Percentiles rank a stretch among this genome's conserved stretches.
These are phyloP conservation scores for Linanthus parryae DNA, from an alignment of 148 eudicot species.

Conservation along the genomic window DNA sequence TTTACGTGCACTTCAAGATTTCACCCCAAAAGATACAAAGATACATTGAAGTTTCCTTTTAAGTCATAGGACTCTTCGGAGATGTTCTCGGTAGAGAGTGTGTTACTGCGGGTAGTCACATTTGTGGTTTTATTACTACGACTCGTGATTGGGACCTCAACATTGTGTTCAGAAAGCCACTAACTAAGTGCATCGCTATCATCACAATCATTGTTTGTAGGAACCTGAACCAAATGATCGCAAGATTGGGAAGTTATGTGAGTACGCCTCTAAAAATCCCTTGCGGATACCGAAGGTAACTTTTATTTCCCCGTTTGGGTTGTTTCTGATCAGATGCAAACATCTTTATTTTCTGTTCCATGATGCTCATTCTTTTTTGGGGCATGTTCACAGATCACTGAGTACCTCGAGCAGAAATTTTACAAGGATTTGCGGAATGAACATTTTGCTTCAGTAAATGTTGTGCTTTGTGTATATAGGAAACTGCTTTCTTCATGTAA, in stretches of 20 bases:
- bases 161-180: background rate
- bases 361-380: background rate
- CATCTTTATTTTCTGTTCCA: background rate
- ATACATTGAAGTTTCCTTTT: no score
- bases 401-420: slow-evolving; percentile 68
- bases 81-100: no score
- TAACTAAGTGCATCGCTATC: background rate
- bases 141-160: no score
- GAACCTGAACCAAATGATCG: slow-evolving; percentile 83
- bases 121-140: no score
- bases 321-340: background rate
- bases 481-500: slow-evolving; percentile 77
- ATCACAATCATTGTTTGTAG: slow-evolving; percentile 31
- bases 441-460: slow-evolving; percentile 63
- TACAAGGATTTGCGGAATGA: slow-evolving; percentile 84
- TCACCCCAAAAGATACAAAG: no score
- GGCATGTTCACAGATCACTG: slow-evolving; percentile 50
- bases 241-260: slow-evolving; percentile 83
- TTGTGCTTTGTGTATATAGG: slow-evolving; percentile 63
- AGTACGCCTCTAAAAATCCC: slow-evolving; percentile 76
- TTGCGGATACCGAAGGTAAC: slow-evolving; percentile 82
- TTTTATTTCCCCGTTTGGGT: background rate
- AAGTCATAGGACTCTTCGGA: no score
- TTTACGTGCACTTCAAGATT: no score
- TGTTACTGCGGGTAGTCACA: no score